Conservation (phyloP, 805 yeast genomes). For the Kodamaea hsintzibuensis region DNA sequence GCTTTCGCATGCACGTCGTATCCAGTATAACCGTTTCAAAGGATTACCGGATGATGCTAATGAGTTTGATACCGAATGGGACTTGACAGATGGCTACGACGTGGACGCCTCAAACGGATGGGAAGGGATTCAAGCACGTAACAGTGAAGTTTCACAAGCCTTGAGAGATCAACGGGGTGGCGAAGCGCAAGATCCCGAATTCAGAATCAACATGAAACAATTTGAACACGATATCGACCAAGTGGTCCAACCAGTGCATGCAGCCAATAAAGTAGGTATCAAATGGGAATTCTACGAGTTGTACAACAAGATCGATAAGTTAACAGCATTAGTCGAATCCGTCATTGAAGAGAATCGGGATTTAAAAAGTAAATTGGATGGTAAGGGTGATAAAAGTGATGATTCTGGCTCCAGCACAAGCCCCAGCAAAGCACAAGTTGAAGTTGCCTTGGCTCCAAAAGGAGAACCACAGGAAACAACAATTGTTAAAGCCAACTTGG, state of each 20-base stretch:
- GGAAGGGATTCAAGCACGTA: slow-evolving; percentile 40
- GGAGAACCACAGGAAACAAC: neutral
- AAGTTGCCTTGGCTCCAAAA: neutral
- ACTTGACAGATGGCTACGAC: slow-evolving; percentile 70
- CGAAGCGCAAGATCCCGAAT: slow-evolving; percentile 68
- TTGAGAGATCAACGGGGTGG: slow-evolving; percentile 58
- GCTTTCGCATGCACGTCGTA: slow-evolving; percentile 64
- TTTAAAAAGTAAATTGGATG: slow-evolving; percentile 14
- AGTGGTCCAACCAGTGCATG: slow-evolving; percentile 58
- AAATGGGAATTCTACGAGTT: slow-evolving; percentile 65
- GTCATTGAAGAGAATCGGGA: slow-evolving; percentile 38
- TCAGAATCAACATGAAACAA: slow-evolving; percentile 46
- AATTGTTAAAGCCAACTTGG: slow-evolving; percentile 2
- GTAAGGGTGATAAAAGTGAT: neutral
- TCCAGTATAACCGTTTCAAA: slow-evolving; percentile 65
- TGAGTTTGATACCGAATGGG: slow-evolving; percentile 79
- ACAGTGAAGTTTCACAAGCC: slow-evolving; percentile 38
- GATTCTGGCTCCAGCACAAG: no score
- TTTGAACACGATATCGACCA: slow-evolving; percentile 55
- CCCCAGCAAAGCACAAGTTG: neutral
- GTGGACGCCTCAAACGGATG: slow-evolving; percentile 32
- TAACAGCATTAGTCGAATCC: slow-evolving; percentile 40
- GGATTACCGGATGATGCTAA: slow-evolving; percentile 76
- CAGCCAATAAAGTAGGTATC: slow-evolving; percentile 55
- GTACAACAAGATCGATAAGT: slow-evolving; percentile 50